Base-by-base conservation (phyloP, 148 eudicot species). In the Rhododendron ovatum region DNA sequence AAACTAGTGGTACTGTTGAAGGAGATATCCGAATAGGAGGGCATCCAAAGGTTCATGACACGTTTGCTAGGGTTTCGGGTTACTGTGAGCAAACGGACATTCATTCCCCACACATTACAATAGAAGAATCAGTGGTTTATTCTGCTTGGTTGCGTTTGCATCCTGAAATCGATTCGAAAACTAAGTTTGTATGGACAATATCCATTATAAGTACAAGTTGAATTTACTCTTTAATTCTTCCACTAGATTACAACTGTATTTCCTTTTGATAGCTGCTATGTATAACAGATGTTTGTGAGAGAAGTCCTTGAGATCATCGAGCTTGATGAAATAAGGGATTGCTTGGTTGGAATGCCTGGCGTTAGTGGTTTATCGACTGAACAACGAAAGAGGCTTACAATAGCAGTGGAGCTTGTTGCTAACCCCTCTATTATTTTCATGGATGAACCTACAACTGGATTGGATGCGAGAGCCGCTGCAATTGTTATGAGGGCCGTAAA, bases 101-200 rank as follows among this genome's bases (percentile, higher is more conserved):
- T 88, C 98, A 96, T 85, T 96, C 99, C 85, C 99, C 99, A 35
- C 93, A 93, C 73, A 89, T 96, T 74, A 96, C 99, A 26, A 90
- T 96, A 1, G 95, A 96, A 88, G 98, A 96, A 87, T 96, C 99
- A 17, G 88, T 96, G 35, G 48, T 93, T 78, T 96, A 92, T 89
- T 96, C 98, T 83, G 98, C 99, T 41, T 96, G 99, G 98, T 91
- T 96, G n/a, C 96, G 99, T 48, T 93, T 96, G 89, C 88, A 95
- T 87, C 90, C 93, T 51, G 83, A 90, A 41, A 91, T 93, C 81
- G 95, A 93, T 82, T 63, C 92, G 35, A 90, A 91, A 82, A 93
- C 93, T 33, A 96, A 90, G 93, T 84, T n/a, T 48, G 98, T 96
- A 94, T 61, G 92, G 50, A 37, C 4, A 83, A 65, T 28, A 11